phyloP scores from a whole-genome alignment of 345 rosid genomes.

The Microthlaspi erraticum region DNA sequence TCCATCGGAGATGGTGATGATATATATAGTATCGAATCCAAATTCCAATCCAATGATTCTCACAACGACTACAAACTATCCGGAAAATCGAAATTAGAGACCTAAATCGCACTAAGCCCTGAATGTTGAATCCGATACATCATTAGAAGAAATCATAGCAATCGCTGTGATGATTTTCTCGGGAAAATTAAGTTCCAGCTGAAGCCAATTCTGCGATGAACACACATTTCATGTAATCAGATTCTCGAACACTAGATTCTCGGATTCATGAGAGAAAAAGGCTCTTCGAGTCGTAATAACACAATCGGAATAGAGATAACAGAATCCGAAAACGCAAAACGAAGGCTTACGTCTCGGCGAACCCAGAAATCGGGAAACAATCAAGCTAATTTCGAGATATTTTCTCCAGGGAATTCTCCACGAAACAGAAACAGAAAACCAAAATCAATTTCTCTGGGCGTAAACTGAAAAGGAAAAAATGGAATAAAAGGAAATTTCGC shows the following conservation, averaged over 20 bases:
- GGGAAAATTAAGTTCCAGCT: background rate
- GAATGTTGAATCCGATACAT: background rate
- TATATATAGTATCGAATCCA: no score
- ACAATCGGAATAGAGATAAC: constrained; percentile 16
- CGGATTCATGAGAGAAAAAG: background rate
- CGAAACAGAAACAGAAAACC: background rate
- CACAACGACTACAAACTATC: background rate
- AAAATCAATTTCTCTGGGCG: constrained; percentile 22
- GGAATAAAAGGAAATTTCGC: background rate
- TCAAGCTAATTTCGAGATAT: background rate
- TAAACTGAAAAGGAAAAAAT: background rate
- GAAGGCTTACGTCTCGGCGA: constrained; percentile 25
- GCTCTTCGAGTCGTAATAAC: background rate
- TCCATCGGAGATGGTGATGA: constrained; percentile 43
- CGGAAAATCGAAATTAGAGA: background rate
- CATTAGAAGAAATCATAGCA: background rate
- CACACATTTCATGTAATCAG: background rate
- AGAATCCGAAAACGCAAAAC: constrained; percentile 5
- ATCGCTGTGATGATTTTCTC: constrained; percentile 2
- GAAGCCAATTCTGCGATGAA: constrained; percentile 32
- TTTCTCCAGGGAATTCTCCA: background rate
- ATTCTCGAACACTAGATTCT: constrained; percentile 14
- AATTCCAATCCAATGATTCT: background rate
- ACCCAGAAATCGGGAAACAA: background rate
- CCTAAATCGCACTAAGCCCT: constrained; percentile 19